Percentiles rank a stretch among this genome's conserved stretches.
phyloP scores from a whole-genome alignment of 1,284 basidiomycete genomes.

The Apiotrichum sp. region DNA sequence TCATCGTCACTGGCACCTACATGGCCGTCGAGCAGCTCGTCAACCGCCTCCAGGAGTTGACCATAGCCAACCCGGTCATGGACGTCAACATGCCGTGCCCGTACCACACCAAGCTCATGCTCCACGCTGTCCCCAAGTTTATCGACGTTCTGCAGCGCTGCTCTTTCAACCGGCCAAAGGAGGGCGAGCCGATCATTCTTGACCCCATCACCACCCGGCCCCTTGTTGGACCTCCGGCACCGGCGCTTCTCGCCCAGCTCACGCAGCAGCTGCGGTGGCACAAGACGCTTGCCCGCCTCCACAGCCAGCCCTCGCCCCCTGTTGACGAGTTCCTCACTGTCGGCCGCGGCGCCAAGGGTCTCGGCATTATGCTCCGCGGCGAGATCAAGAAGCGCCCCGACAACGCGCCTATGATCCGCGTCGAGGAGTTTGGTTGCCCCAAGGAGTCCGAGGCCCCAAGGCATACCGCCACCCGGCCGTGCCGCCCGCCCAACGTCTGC shows the following conservation, averaged over 20 bases:
- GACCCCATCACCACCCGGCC: constrained; percentile 43
- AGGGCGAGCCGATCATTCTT: constrained; percentile 29
- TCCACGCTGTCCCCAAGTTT: constrained; percentile 38
- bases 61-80: constrained; percentile 46
- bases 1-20: constrained; percentile 42
- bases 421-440: constrained; percentile 36
- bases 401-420: constrained; percentile 24
- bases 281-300: constrained; percentile 40
- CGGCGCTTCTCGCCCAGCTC: constrained; percentile 39
- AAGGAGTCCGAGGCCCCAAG: constrained; percentile 10
- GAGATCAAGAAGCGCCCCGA: constrained; percentile 34
- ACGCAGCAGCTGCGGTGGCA: constrained; percentile 43
- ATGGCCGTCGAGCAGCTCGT: constrained; percentile 40
- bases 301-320: constrained; percentile 24
- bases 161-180: constrained; percentile 23
- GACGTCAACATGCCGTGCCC: constrained; percentile 46
- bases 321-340: constrained; percentile 39
- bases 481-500: neutral
- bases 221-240: constrained; percentile 30
- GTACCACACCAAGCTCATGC: constrained; percentile 44
- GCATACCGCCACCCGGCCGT: neutral
- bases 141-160: constrained; percentile 32
- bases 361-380: constrained; percentile 44
- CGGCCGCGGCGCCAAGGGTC: constrained; percentile 42
- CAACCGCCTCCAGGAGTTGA: constrained; percentile 36